Evolutionary conservation across 176 grass and related monocot species (phyloP), one percentile per base, ranked within the genome.

Genomic region (Pontederia crassipes): DNA sequence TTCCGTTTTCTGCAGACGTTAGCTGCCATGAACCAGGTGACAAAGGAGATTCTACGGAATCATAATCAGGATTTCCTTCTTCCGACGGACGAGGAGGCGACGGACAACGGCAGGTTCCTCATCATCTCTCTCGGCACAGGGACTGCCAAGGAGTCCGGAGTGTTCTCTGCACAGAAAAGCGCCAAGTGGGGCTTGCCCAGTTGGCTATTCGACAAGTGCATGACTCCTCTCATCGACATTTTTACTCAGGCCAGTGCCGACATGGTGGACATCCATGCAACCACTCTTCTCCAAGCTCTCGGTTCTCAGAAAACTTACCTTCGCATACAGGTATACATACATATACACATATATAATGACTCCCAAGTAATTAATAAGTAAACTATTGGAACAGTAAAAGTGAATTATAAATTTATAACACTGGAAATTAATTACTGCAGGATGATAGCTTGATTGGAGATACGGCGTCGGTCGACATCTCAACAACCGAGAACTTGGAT

Each of bases 121-220:
- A 1, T 24, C 20, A 24, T 24, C 20, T 24, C 20, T 24, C 20
- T 24, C 20, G 20, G 20, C 50, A 85, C 84, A 0, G 84, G 81
- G 15, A 52, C 81, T 0, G 46, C 82, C 12, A 75, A 82, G 65
- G 54, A 64, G 49, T 54, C 63, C 0, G 18, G 16, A 12, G 74
- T 26, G n/a, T 95, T 79, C 77, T 72, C 65, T 1, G 80, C 80
- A 9, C 71, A 65, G 18, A 72, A 64, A 1, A 76, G 80, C 1
- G 65, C 80, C 8, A 81, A 77, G 58, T 90, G 90, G 90, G 86
- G 90, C n/a, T 49, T 90, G 50, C 57, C 87, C 55, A 73, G 59
- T 3, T 95, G 90, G 90, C 73, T 95, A 58, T 49, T 74, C 55
- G 73, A 95, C 55, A 54, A 55, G 2, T 32, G 69, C 49, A 72